These are phyloP conservation scores for Ceratocystis variospora DNA, from an alignment of 2,329 filamentous ascomycete species.

Conservation along the genomic window DNA sequence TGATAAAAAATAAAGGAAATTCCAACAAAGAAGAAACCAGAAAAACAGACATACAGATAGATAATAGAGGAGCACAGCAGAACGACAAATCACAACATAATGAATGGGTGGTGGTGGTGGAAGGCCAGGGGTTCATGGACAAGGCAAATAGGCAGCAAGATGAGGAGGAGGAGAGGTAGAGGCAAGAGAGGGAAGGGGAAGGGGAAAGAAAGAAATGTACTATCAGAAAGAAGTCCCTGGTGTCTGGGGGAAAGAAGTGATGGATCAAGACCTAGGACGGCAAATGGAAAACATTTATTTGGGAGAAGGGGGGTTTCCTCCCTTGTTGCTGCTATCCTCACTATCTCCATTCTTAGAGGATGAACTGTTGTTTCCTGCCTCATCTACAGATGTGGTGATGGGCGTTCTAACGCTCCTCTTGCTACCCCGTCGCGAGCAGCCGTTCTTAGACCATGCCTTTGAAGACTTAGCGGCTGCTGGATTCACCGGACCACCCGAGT, in stretches of 20 bases:
- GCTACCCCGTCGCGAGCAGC: conserved; percentile 1
- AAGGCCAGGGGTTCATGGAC: neutral
- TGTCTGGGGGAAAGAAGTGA: too few species aligned
- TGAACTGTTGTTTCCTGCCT: neutral
- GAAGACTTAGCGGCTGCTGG: neutral
- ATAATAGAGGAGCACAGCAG: neutral
- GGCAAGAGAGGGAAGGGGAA: neutral
- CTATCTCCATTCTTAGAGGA: neutral
- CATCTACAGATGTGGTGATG: neutral
- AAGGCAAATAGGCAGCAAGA: neutral
- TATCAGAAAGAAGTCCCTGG: neutral
- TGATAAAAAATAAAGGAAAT: neutral
- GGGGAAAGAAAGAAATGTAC: neutral
- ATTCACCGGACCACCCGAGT: neutral
- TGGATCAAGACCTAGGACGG: neutral
- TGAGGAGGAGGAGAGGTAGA: neutral
- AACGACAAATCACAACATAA: neutral
- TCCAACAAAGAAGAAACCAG: neutral
- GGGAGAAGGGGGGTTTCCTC: neutral
- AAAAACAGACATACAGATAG: neutral
- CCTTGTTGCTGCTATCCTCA: neutral
- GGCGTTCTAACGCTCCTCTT: neutral
- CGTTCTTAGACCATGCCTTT: neutral
- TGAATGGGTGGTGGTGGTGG: neutral
- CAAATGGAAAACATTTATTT: neutral